These are phyloP conservation scores for Trichopus zeylanicus DNA, from an alignment of 116 monocot genomes.

Conservation along the genomic window DNA sequence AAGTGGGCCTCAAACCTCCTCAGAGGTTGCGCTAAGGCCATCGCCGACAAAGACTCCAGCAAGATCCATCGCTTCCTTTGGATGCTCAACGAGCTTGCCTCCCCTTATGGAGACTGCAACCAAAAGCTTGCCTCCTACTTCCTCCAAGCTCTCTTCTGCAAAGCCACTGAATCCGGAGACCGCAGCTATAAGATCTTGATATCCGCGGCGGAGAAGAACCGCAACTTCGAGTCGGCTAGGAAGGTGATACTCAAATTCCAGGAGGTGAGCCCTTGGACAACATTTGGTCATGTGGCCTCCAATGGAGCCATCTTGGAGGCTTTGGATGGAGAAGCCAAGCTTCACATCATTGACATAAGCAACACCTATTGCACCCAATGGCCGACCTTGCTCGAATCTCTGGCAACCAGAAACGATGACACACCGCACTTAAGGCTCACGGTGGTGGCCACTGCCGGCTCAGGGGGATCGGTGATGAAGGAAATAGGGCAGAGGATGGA, in stretches of 20 bases:
- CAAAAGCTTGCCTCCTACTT: constrained; percentile 44
- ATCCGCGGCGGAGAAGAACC: constrained; percentile 13
- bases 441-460: constrained; percentile 13
- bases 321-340: constrained; percentile 33
- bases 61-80: constrained; percentile 35
- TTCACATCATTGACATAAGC: constrained; percentile 58
- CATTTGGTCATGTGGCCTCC: constrained; percentile 48
- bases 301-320: constrained; percentile 54
- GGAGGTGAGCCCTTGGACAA: constrained; percentile 57
- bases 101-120: constrained; percentile 53
- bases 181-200: constrained; percentile 19
- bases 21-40: constrained; percentile 36
- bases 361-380: constrained; percentile 64
- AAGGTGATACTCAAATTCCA: constrained; percentile 44
- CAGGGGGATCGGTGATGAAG: constrained; percentile 22
- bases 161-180: constrained; percentile 24
- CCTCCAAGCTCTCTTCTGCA: constrained; percentile 43
- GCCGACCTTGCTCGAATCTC: constrained; percentile 45
- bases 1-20: constrained; percentile 43
- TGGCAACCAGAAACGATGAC: constrained; percentile 41
- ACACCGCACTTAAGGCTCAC: constrained; percentile 42
- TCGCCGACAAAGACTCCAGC: constrained; percentile 32
- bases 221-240: constrained; percentile 35
- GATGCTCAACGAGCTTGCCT: constrained; percentile 54
- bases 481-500: constrained; percentile 48